Conservation (phyloP, 2,329 filamentous ascomycete genomes). For the Ustulina deusta region DNA sequence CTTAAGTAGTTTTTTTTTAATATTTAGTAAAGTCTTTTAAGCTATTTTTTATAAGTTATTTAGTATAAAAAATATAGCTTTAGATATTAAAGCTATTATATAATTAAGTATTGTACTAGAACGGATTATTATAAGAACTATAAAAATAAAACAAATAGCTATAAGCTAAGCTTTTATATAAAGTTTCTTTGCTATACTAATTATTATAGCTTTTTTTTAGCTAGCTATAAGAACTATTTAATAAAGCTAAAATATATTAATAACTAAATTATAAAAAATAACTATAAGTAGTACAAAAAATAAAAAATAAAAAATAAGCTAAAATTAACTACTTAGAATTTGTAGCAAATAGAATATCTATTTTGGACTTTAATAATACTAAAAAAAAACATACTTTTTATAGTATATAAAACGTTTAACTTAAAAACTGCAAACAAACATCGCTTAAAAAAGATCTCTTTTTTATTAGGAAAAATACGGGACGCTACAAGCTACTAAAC, state of each 20-base stretch:
- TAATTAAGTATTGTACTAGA: neutral
- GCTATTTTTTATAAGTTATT: no score
- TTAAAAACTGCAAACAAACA: no score
- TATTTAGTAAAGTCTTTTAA: no score
- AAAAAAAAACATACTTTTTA: neutral
- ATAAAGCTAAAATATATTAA: neutral
- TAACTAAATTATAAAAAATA: neutral
- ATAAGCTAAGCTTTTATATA: neutral
- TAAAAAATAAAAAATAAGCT: no score
- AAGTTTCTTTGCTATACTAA: neutral
- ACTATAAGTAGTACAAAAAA: neutral
- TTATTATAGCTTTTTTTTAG: neutral
- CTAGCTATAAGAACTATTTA: neutral
- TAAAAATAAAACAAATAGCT: neutral
- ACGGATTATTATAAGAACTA: neutral
- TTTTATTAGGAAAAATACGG: neutral
- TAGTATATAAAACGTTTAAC: neutral
- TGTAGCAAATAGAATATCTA: neutral
- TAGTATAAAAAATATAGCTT: neutral
- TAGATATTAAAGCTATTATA: neutral
- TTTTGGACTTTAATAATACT: neutral
- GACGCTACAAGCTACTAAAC: no score
- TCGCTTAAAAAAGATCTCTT: neutral
- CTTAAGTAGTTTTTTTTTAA: no score
- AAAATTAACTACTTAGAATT: neutral